These are phyloP conservation scores for Actinomortierella ambigua DNA, from an alignment of 371 early-diverging fungal species.

Conservation along the genomic window DNA sequence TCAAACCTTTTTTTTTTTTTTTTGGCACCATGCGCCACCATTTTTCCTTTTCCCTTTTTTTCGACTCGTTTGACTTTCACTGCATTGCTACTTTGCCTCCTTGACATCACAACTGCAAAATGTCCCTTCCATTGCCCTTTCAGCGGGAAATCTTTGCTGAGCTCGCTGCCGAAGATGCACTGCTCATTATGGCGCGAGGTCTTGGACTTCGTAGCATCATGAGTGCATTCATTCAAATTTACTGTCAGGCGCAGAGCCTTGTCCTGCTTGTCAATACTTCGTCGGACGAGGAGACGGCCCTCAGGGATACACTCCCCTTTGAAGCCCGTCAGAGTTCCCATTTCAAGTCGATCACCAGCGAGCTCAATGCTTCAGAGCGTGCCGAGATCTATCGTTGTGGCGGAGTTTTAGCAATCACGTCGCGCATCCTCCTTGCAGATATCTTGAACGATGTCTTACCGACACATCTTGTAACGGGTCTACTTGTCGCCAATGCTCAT, in stretches of 20 bases:
- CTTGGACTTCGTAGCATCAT: constrained; percentile 78
- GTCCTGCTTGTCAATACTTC: constrained; percentile 85
- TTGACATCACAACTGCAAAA: neutral
- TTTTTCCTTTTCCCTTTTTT: no score
- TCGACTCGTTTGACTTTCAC: no score
- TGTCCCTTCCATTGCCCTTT: constrained; percentile 56
- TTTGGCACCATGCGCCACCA: no score
- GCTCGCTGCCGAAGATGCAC: constrained; percentile 75
- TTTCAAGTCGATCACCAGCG: constrained; percentile 43
- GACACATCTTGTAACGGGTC: constrained; percentile 76
- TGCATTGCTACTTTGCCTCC: no score
- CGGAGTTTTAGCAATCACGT: constrained; percentile 89
- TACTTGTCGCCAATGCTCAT: constrained; percentile 90
- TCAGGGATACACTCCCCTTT: constrained; percentile 58
- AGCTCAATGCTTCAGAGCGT: constrained; percentile 50
- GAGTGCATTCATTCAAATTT: constrained; percentile 69
- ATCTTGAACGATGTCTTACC: constrained; percentile 86
- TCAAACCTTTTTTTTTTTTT: no score
- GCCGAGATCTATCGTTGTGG: constrained; percentile 79
- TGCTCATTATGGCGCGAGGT: constrained; percentile 84
- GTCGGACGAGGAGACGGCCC: constrained; percentile 61
- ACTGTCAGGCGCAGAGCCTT: constrained; percentile 73
- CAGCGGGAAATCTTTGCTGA: constrained; percentile 76
- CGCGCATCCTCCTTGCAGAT: constrained; percentile 95
- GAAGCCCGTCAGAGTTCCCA: constrained; percentile 10